Evolutionary conservation across 768 basidiomycete species (phyloP).

Genomic region (Pholiota conissans): DNA sequence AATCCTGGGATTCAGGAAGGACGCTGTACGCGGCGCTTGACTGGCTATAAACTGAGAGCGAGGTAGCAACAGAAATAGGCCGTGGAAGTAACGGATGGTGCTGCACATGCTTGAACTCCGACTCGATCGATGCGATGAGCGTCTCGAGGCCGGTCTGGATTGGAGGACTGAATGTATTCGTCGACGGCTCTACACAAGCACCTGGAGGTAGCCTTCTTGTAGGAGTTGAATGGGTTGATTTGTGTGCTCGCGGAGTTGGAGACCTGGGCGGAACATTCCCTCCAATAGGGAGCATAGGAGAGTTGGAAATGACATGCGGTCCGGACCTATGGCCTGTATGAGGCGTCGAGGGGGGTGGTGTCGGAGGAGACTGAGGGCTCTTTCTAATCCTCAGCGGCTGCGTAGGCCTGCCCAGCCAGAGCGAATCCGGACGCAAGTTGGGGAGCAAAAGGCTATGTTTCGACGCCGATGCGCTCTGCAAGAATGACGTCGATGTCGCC

Average conservation of each 20-base stretch:
- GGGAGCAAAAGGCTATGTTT: neutral
- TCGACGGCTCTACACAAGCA: neutral
- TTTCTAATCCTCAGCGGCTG: constrained; percentile 5
- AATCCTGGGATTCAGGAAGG: neutral
- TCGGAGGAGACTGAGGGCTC: neutral
- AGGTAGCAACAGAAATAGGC: neutral
- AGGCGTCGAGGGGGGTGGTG: neutral
- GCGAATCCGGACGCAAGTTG: constrained; percentile 1
- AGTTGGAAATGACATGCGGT: constrained; percentile 2
- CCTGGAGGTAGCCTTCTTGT: neutral
- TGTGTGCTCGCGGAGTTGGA: neutral
- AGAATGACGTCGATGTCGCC: neutral
- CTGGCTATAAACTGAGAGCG: constrained; percentile 4
- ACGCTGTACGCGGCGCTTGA: neutral
- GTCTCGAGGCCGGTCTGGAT: neutral
- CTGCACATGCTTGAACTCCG: neutral
- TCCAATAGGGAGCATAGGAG: constrained; percentile 5
- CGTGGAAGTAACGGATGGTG: neutral
- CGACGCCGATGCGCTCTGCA: neutral
- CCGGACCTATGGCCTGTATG: neutral
- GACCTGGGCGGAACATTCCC: neutral
- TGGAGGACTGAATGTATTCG: neutral
- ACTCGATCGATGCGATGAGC: neutral
- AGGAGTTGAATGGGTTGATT: neutral
- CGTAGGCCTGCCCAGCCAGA: constrained; percentile 15